These are phyloP conservation scores for Trichoderma sp. DNA, from an alignment of 2,329 filamentous ascomycete genomes.

Conservation along the genomic window DNA sequence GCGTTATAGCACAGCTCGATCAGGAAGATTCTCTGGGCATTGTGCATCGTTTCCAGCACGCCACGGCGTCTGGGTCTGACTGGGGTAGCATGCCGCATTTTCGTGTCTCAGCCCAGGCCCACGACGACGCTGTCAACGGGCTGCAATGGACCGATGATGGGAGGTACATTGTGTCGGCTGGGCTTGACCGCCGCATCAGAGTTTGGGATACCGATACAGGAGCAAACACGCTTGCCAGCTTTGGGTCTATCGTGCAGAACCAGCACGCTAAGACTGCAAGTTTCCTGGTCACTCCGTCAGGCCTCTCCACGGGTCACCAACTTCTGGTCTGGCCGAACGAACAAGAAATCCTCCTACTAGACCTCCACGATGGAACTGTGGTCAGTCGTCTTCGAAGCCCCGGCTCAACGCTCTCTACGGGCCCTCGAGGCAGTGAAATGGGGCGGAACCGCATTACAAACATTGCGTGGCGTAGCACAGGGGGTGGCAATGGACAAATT, in stretches of 20 bases:
- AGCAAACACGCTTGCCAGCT: constrained; percentile 84
- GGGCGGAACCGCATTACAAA: constrained; percentile 68
- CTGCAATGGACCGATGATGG: constrained; percentile 83
- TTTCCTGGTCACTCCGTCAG: constrained; percentile 62
- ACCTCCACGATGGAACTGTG: constrained; percentile 73
- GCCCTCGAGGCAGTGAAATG: constrained; percentile 47
- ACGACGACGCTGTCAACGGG: constrained; percentile 80
- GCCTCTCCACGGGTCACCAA: constrained; percentile 55
- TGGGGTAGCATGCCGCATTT: constrained; percentile 37
- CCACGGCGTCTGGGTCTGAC: constrained; percentile 32
- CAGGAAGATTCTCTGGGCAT: constrained; percentile 79
- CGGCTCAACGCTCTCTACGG: constrained; percentile 49
- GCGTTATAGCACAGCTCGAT: constrained; percentile 74
- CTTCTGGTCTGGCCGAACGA: constrained; percentile 80
- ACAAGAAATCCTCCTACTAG: constrained; percentile 74
- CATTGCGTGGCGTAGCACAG: constrained; percentile 67
- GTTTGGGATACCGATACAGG: constrained; percentile 83
- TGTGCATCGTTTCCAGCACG: constrained; percentile 40
- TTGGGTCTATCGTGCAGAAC: constrained; percentile 80
- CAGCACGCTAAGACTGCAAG: constrained; percentile 58
- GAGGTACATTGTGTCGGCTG: constrained; percentile 71
- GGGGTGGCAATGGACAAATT: constrained; percentile 55
- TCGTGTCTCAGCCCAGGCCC: constrained; percentile 61
- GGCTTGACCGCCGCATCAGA: constrained; percentile 79
- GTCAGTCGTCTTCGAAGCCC: constrained; percentile 69